Percentiles rank a stretch among this genome's conserved stretches.
These are phyloP conservation scores for Chamaenerion angustifolium DNA, from an alignment of 345 rosid genomes.

Conservation along the genomic window DNA sequence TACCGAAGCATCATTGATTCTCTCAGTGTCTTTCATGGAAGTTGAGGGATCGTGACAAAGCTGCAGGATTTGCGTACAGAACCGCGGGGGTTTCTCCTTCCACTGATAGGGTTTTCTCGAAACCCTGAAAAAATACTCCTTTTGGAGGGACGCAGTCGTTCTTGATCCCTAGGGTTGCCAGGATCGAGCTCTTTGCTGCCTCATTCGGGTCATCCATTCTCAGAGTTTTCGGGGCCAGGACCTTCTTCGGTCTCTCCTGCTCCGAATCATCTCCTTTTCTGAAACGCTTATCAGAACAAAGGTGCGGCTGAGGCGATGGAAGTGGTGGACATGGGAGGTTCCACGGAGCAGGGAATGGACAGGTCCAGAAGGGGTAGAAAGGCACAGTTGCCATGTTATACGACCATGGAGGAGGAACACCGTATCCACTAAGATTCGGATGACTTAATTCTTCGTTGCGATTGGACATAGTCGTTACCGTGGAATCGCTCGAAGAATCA, in stretches of 20 bases:
- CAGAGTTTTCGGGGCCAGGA: constrained; percentile 57
- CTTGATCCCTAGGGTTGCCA: constrained; percentile 56
- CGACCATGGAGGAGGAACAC: constrained; percentile 18
- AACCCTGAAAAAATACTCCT: constrained; percentile 44
- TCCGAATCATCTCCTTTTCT: constrained; percentile 36
- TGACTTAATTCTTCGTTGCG: too few species aligned
- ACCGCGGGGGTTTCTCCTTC: constrained; percentile 30
- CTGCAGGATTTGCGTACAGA: constrained; percentile 67
- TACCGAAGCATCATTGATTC: too few species aligned
- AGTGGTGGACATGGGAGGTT: constrained; percentile 42
- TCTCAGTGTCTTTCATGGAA: constrained; percentile 52
- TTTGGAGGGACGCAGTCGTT: constrained; percentile 22
- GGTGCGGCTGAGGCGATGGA: constrained; percentile 30
- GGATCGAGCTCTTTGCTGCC: constrained; percentile 68
- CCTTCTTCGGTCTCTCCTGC: constrained; percentile 28
- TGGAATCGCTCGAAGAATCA: constrained; percentile 37
- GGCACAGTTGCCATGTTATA: constrained; percentile 14
- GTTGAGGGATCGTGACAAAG: constrained; percentile 60
- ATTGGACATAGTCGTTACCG: constrained; percentile 25
- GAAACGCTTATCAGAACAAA: constrained; percentile 48
- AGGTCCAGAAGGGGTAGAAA: constrained; percentile 53
- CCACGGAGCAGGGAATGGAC: constrained; percentile 38
- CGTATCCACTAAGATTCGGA: neutral
- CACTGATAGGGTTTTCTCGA: constrained; percentile 27
- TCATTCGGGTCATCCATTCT: constrained; percentile 63